Evolutionary conservation across 768 basidiomycete species (phyloP).

Genomic region (Gloeostereum incarnatum): DNA sequence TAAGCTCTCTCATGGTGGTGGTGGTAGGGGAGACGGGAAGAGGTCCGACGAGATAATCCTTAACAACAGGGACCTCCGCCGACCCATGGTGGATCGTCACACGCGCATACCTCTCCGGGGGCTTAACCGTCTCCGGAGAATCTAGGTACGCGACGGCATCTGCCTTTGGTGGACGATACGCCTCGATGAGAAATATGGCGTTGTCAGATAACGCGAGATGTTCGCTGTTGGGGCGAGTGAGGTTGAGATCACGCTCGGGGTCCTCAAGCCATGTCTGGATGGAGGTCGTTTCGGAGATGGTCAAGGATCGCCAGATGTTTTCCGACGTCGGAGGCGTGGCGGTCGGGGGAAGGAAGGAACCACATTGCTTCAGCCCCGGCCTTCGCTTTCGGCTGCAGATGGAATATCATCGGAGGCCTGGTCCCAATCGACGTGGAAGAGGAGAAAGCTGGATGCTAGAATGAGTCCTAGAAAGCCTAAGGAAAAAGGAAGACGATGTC

Average conservation of each 20-base stretch:
- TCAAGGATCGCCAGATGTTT: conserved; percentile 47
- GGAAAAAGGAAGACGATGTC: no score
- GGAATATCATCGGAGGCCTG: no score
- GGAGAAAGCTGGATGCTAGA: no score
- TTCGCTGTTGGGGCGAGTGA: conserved; percentile 23
- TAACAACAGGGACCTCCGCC: conserved; percentile 27
- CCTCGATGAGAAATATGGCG: conserved; percentile 39
- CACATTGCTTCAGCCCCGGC: conserved; percentile 27
- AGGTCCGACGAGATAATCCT: conserved; percentile 51
- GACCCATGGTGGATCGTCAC: conserved; percentile 45
- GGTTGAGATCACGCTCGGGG: conserved; percentile 33
- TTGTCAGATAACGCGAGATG: conserved; percentile 39
- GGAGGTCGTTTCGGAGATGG: conserved; percentile 29
- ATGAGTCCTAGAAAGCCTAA: no score
- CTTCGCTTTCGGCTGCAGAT: no score
- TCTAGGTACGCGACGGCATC: conserved; percentile 38
- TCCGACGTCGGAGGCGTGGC: conserved; percentile 29
- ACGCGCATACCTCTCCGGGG: conserved; percentile 32
- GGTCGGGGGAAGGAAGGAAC: conserved; percentile 16
- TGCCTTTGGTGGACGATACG: conserved; percentile 36
- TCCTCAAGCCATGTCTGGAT: conserved; percentile 37
- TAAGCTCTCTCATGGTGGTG: conserved; percentile 31
- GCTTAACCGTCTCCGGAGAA: conserved; percentile 12
- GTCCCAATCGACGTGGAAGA: no score
- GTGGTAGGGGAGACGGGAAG: conserved; percentile 32